phyloP scores from a whole-genome alignment of 768 basidiomycete species.

The Boletus patriciae region DNA sequence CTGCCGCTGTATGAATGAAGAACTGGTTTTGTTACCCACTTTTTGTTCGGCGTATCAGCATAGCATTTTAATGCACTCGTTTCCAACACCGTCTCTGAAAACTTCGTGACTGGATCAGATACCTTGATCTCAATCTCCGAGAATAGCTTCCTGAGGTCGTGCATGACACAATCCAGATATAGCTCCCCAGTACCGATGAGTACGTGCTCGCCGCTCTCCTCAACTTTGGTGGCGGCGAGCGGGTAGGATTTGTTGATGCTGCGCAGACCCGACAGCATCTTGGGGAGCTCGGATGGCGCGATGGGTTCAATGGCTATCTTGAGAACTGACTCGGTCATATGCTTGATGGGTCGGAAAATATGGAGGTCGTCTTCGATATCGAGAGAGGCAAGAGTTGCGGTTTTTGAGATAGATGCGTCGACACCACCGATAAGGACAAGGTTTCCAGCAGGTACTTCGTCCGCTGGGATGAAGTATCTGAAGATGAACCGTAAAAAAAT shows the following conservation, averaged over 20 bases:
- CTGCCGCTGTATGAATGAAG: conserved; percentile 3
- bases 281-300: conserved; percentile 94
- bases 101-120: conserved; percentile 97
- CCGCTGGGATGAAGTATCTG: conserved; percentile 88
- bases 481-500: conserved; percentile 1
- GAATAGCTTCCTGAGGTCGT: conserved; percentile 88
- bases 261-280: conserved; percentile 96
- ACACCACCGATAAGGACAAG: conserved; percentile 91
- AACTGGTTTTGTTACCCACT: conserved; percentile 50
- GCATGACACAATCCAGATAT: conserved; percentile 95
- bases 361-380: conserved; percentile 83
- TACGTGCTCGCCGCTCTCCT: conserved; percentile 98
- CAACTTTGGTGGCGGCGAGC: conserved; percentile 90
- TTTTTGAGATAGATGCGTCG: conserved; percentile 92
- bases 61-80: conserved; percentile 98
- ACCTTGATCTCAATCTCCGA: conserved; percentile 99
- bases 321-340: conserved; percentile 94
- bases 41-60: conserved; percentile 99
- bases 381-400: conserved; percentile 78
- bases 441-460: conserved; percentile 89
- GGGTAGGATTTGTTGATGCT: conserved; percentile 99
- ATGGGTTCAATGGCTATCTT: conserved; percentile 99
- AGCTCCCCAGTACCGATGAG: conserved; percentile 96
- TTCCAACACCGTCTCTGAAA: conserved; percentile 97
- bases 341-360: conserved; percentile 95